Conservation (phyloP, 1,284 basidiomycete species). For the Vanrija pseudolonga region DNA sequence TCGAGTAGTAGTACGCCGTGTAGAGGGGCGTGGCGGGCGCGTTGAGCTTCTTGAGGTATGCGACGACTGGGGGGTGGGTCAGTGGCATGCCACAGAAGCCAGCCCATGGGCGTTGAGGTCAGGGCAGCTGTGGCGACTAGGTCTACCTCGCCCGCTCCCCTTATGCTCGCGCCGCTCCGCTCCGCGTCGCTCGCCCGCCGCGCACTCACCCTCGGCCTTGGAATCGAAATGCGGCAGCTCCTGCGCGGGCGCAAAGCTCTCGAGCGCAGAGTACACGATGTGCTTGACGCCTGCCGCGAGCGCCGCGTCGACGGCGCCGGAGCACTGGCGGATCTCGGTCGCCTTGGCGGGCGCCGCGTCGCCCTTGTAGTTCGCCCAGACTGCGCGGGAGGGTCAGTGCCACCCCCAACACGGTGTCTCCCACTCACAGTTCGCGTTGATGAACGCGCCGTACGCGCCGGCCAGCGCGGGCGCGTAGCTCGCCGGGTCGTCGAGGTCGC, state of each 20-base stretch:
- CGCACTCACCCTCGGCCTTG: conserved; percentile 28
- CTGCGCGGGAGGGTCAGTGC: not conserved
- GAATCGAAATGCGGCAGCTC: conserved; percentile 27
- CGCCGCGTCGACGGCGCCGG: conserved; percentile 24
- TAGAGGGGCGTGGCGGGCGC: conserved; percentile 22
- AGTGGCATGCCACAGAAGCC: not conserved
- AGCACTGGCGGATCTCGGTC: conserved; percentile 15
- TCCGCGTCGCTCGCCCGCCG: too few species aligned
- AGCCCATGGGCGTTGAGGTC: too few species aligned
- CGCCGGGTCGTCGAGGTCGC: conserved; percentile 17
- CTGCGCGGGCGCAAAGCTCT: conserved; percentile 14
- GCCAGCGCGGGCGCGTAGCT: conserved; percentile 13
- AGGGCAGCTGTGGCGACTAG: too few species aligned
- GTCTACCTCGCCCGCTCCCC: too few species aligned
- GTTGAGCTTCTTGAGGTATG: conserved; percentile 21
- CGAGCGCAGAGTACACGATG: conserved; percentile 34
- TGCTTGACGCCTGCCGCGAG: conserved; percentile 27
- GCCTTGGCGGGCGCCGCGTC: conserved; percentile 3
- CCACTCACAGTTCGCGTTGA: conserved; percentile 23
- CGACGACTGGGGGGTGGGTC: conserved; percentile 13
- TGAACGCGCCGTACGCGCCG: conserved; percentile 14
- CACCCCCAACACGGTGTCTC: not conserved
- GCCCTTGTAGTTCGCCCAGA: conserved; percentile 7
- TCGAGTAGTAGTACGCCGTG: conserved; percentile 15
- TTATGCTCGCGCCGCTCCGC: too few species aligned